Evolutionary conservation across 2,329 filamentous ascomycete genomes (phyloP), one percentile per base, ranked within the genome.

Genomic region (Alternaria longipes): DNA sequence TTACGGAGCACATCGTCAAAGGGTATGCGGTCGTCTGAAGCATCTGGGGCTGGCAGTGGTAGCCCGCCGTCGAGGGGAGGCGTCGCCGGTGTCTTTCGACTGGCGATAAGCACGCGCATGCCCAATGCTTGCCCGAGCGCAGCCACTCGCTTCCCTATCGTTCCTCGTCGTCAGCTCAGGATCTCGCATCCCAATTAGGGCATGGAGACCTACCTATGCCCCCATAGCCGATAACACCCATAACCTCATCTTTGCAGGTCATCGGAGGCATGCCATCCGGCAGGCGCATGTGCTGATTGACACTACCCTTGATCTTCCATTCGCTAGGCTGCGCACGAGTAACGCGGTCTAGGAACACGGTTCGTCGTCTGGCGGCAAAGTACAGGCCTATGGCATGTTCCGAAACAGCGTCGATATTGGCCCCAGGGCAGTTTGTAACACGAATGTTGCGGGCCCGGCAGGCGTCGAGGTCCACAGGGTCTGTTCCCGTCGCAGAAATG

Each of bases 301-400:
- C 61, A 34, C 73, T 77, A n/a, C 76, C 76, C 59, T 74, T 75
- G 46, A 70, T 66, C 40, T 73, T 70, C 83, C 84, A 85, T 41
- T 79, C 77, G 59, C 74, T 76, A 22, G 75, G 75, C 50, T 68
- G 67, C 28, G 63, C 51, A 50, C 72, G 62, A 28, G 65, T 71
- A 54, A 70, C 38, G 51, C 61, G 57, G 55, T 77, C 67, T 36
- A 76, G 60, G 62, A 74, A 67, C 24, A 82, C 68, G 11, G 83
- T 76, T 56, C 75, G 76, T 56, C 82, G 75, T 52, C 83, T 75
- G 7, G 81, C 72, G 5, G 82, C 81, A 64, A 83, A 84, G 68
- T 84, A 84, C 58, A 85, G 67, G 44, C 79, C 82, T 41, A 85
- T 79, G 11, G 83, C 83, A 76, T 85, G 84, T 68, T 85, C 84